Conservation (phyloP, 2,329 filamentous ascomycete species). For the Botrytis tulipae region DNA sequence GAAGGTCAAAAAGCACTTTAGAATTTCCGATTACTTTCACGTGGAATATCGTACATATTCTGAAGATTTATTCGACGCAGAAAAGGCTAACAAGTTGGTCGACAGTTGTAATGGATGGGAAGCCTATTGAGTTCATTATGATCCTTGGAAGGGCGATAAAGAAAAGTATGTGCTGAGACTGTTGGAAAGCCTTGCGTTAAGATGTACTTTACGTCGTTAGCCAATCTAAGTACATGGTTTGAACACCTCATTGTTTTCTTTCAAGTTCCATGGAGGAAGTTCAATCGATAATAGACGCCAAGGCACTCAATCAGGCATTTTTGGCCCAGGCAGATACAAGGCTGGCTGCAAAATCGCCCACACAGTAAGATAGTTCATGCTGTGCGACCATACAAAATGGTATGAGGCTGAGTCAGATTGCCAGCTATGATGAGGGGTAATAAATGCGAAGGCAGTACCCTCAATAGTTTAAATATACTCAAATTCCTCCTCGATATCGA, state of each 20-base stretch:
- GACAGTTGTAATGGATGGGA: not conserved
- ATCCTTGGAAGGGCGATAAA: not conserved
- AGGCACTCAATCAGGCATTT: not conserved
- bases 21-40: not conserved
- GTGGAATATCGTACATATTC: not conserved
- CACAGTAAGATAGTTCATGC: not conserved
- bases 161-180: not conserved
- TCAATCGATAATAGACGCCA: not conserved
- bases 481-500: not conserved
- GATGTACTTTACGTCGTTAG: not conserved
- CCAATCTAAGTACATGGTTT: not conserved
- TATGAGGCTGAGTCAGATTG: not conserved
- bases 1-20: not conserved
- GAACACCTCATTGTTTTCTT: not conserved
- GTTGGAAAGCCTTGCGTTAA: not conserved
- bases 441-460: fast-evolving
- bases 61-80: not conserved
- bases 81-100: fast-evolving
- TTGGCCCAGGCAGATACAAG: not conserved
- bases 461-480: not conserved
- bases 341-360: not conserved
- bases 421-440: not conserved
- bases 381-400: not conserved
- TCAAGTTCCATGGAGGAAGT: not conserved
- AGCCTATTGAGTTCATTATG: not conserved